Conservation (phyloP, 495 filamentous ascomycete species). For the Penicillium canescens region DNA sequence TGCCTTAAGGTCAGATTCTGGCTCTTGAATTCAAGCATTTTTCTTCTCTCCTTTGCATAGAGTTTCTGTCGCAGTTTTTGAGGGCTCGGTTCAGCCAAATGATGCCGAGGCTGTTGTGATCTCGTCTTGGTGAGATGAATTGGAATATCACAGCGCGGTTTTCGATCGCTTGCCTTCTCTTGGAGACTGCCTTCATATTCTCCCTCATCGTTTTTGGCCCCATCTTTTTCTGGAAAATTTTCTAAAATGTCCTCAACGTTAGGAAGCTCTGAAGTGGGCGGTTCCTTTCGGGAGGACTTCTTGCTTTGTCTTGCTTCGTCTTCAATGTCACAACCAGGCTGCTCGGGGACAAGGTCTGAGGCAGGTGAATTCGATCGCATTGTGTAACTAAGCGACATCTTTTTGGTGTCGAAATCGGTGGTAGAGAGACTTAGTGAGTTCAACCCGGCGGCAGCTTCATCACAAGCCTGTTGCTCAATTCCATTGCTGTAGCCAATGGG, state of each 20-base stretch:
- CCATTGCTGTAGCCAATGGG: background rate
- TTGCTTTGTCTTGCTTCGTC: too few relatives aligned
- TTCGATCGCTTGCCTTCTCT: background rate
- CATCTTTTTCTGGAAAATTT: too few relatives aligned
- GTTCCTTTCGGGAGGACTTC: too few relatives aligned
- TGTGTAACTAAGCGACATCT: too few relatives aligned
- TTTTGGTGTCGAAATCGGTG: too few relatives aligned
- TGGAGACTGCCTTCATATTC: background rate
- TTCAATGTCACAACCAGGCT: too few relatives aligned
- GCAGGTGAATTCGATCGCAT: too few relatives aligned
- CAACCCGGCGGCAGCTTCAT: background rate
- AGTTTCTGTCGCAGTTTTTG: background rate
- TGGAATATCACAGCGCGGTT: background rate
- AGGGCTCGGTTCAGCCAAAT: background rate
- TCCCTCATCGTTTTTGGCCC: background rate
- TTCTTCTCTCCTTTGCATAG: background rate
- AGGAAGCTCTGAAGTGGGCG: too few relatives aligned
- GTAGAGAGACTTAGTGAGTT: background rate
- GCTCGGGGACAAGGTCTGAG: too few relatives aligned
- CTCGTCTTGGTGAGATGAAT: background rate
- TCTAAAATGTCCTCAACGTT: too few relatives aligned
- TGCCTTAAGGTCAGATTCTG: slow-evolving; percentile 2
- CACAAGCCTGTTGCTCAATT: background rate
- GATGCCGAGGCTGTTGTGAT: too few relatives aligned
- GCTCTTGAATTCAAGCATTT: background rate